Conservation (phyloP, 352 stramenopile genomes). For the Porosira glacialis region DNA sequence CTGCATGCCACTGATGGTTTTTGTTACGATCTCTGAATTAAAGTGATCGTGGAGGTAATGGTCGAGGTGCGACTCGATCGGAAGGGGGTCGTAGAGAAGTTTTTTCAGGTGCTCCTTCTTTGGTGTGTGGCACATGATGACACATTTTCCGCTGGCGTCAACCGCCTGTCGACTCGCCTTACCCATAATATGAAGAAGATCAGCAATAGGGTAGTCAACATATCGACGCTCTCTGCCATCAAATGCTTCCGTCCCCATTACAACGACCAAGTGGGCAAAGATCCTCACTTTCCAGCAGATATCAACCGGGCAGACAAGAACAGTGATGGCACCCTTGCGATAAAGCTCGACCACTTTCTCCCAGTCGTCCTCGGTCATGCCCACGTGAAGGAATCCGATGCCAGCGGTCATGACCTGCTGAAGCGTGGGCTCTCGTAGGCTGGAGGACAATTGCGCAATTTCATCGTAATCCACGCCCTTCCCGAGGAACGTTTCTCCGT, state of each 20-base stretch:
- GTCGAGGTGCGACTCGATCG: slow-evolving; percentile 97
- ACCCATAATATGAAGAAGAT: slow-evolving; percentile 98
- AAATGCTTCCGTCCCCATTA: slow-evolving; percentile 97
- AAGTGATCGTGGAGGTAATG: slow-evolving; percentile 97
- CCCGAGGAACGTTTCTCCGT: slow-evolving; percentile 55
- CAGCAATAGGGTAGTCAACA: slow-evolving; percentile 94
- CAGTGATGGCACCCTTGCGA: slow-evolving; percentile 83
- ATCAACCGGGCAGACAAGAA: slow-evolving; percentile 91
- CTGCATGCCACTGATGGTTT: slow-evolving; percentile 98
- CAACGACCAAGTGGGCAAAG: slow-evolving; percentile 87
- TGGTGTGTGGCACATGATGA: slow-evolving; percentile 94
- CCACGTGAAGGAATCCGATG: slow-evolving; percentile 93
- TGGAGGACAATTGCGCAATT: slow-evolving; percentile 35
- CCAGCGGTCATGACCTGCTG: slow-evolving; percentile 90
- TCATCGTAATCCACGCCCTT: slow-evolving; percentile 33
- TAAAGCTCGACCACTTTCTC: slow-evolving; percentile 88
- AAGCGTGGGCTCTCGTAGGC: slow-evolving; percentile 86
- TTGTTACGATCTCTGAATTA: slow-evolving; percentile 98
- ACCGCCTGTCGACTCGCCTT: slow-evolving; percentile 67
- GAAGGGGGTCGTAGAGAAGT: slow-evolving; percentile 98
- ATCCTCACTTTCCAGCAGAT: slow-evolving; percentile 86
- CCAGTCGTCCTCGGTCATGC: slow-evolving; percentile 88
- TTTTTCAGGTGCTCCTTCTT: slow-evolving; percentile 99
- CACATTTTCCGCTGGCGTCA: slow-evolving; percentile 86
- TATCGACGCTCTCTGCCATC: slow-evolving; percentile 87